These are phyloP conservation scores for Xylaria longipes DNA, from an alignment of 495 filamentous ascomycete species.

Conservation along the genomic window DNA sequence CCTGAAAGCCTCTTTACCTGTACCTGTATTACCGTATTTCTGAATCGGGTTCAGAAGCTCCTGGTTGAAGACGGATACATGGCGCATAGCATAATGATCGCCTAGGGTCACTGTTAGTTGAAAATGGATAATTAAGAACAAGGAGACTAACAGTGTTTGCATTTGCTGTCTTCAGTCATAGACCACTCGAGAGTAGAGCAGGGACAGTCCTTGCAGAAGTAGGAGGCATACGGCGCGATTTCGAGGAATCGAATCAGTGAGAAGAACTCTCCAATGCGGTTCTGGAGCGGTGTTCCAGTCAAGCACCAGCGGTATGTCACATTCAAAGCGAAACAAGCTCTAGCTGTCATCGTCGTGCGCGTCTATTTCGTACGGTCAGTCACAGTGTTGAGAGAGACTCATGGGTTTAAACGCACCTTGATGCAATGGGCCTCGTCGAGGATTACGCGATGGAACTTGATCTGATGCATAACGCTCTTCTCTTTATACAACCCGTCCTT, in stretches of 20 bases:
- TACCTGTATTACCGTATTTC: constrained; percentile 55
- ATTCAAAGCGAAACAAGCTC: constrained; percentile 88
- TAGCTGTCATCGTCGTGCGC: constrained; percentile 86
- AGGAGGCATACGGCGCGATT: constrained; percentile 85
- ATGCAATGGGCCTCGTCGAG: constrained; percentile 97
- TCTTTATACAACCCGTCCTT: constrained; percentile 73
- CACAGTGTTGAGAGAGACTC: constrained; percentile 3
- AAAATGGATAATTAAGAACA: constrained; percentile 11
- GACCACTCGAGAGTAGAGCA: constrained; percentile 87
- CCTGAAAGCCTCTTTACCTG: constrained; percentile 68
- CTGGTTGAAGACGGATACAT: constrained; percentile 95
- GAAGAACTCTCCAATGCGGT: constrained; percentile 97
- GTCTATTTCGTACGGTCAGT: constrained; percentile 48
- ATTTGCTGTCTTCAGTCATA: constrained; percentile 69
- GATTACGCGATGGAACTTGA: constrained; percentile 88
- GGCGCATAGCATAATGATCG: constrained; percentile 71
- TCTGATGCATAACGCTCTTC: constrained; percentile 84
- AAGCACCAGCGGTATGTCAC: constrained; percentile 92
- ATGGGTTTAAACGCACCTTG: constrained; percentile 59
- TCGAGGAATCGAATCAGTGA: constrained; percentile 91
- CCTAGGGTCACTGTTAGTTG: constrained; percentile 32
- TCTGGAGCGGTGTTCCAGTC: constrained; percentile 92
- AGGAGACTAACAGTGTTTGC: constrained; percentile 63
- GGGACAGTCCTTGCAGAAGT: constrained; percentile 84
- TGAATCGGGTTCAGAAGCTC: constrained; percentile 86